Conservation (phyloP, 1,139 yeast genomes). For the Nakaseomyces nivariensis region DNA sequence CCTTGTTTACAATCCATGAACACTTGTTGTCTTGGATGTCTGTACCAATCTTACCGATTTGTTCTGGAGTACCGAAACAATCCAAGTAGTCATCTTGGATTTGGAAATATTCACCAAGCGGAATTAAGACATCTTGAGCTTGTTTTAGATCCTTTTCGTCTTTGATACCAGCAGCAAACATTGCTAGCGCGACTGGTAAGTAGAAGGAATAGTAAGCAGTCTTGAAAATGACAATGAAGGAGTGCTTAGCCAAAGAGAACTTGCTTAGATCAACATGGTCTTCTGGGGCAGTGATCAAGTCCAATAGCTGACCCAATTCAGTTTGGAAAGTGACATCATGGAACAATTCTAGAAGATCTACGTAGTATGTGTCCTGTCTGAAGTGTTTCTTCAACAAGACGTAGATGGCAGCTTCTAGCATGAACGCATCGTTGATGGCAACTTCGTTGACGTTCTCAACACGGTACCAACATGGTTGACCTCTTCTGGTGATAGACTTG, state of each 20-base stretch:
- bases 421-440: slow-evolving; percentile 95
- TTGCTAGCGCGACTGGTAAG: slow-evolving; percentile 93
- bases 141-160: slow-evolving; percentile 71
- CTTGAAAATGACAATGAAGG: slow-evolving; percentile 90
- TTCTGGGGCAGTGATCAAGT: slow-evolving; percentile 95
- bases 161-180: slow-evolving; percentile 79
- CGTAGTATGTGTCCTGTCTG: slow-evolving; percentile 71
- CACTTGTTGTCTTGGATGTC: slow-evolving; percentile 98
- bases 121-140: slow-evolving; percentile 79
- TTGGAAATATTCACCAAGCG: slow-evolving; percentile 97
- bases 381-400: slow-evolving; percentile 82
- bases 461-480: slow-evolving; percentile 97
- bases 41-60: slow-evolving; percentile 97
- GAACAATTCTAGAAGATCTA: slow-evolving; percentile 84
- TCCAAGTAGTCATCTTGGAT: slow-evolving; percentile 96
- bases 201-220: slow-evolving; percentile 97
- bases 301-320: slow-evolving; percentile 92
- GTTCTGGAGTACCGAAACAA: slow-evolving; percentile 95
- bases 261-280: slow-evolving; percentile 80
- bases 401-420: slow-evolving; percentile 94
- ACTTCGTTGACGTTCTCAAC: slow-evolving; percentile 73
- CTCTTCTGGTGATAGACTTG: slow-evolving; percentile 91
- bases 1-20: slow-evolving; percentile 95
- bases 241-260: slow-evolving; percentile 82
- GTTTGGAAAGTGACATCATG: slow-evolving; percentile 95